Base-by-base conservation (phyloP, 2,329 filamentous ascomycete genomes). In the Ramichloridium luteum region DNA sequence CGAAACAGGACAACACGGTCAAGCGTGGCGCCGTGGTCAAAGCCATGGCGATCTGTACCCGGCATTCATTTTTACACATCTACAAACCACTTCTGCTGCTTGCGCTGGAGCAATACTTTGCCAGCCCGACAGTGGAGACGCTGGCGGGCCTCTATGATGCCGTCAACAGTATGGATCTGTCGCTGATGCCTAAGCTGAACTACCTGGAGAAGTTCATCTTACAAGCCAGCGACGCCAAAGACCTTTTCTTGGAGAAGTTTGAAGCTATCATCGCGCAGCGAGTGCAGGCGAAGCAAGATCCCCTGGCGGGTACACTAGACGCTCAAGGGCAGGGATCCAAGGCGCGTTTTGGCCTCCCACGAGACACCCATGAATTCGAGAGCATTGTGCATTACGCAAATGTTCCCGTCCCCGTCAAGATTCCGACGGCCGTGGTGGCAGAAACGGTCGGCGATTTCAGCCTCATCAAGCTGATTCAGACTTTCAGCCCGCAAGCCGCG, bases 371-470 rank as follows among this genome's bases (percentile, higher is more conserved):
- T 57, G 90, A 98, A 57, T 96, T 93, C 51, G 90, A 96, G 62
- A 92, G 83, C 45, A 84, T 78, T 50, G 84, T 98, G 48, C 74
- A 88, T 52, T 98, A 98, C 63, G 93, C 94, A 60, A 84, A 85
- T 41, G 90, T 96, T 34, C 88, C 88, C 0, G 88, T 98, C 16
- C 90, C 90, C 1, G 84, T 98, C 61, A 96, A 96, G 59, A 79
- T 98, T 5, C 90, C 90, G 0, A 86, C 88, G 3, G 86, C 90
- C 8, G 72, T 93, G 36, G 88, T 86, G 64, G 83, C 86, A 2
- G 90, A 98, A 63, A 94, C 83, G 0, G 90, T 98, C 11, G 90
- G 90, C 39, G 90, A 98, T 59, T 98, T 98, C 53, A 96, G 86
- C 22, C 69, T 98, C 35, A 81, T 98, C 60, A 96, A 96, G 57